Conservation (phyloP, 2,329 filamentous ascomycete species). For the Blumeria graminis region DNA sequence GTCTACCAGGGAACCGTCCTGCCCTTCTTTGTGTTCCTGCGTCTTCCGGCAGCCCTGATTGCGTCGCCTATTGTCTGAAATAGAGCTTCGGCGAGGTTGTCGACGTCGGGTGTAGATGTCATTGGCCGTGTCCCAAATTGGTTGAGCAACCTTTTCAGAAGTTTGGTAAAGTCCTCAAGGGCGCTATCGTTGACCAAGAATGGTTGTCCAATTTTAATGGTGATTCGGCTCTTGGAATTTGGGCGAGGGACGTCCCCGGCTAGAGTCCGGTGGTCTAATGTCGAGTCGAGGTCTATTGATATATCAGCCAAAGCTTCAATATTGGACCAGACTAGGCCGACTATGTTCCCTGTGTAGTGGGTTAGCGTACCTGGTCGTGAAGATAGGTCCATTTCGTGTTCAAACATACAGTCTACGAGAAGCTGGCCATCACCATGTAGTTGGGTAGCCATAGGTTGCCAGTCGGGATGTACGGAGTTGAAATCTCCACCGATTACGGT, state of each 20-base stretch:
- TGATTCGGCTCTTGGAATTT: neutral
- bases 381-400: neutral
- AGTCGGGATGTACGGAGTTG: neutral
- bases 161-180: neutral
- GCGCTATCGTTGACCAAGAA: neutral
- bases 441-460: neutral
- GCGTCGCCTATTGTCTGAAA: neutral
- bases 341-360: neutral
- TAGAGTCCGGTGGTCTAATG: neutral
- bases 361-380: neutral
- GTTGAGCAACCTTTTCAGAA: neutral
- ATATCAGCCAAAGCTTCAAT: neutral
- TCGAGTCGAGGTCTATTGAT: neutral
- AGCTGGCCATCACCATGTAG: neutral
- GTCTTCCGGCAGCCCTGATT: neutral
- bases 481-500: conserved; percentile 1
- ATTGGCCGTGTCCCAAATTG: neutral
- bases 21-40: neutral
- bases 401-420: neutral
- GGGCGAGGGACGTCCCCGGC: neutral
- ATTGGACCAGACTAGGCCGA: neutral
- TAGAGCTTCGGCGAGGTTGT: neutral
- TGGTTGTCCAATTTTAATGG: neutral
- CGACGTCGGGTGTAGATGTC: neutral
- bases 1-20: neutral